These are phyloP conservation scores for Hylodesmum podocarpum DNA, from an alignment of 306 rosid species.

Conservation along the genomic window DNA sequence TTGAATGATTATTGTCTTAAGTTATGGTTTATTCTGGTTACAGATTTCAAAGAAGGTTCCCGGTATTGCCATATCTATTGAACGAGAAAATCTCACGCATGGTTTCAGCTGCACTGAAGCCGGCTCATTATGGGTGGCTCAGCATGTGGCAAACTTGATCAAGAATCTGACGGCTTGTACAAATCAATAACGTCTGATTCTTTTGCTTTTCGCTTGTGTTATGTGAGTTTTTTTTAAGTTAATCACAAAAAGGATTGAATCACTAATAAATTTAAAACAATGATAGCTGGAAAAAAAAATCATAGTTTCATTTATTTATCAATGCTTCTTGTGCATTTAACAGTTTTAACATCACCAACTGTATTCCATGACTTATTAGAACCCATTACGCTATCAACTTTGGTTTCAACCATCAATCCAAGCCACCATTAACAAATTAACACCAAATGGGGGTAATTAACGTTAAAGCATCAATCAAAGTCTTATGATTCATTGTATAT, in stretches of 20 bases:
- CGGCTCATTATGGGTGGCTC: constrained; percentile 85
- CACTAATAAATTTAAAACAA: background rate
- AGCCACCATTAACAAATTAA: too few relatives aligned
- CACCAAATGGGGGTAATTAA: too few relatives aligned
- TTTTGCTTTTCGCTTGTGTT: constrained; percentile 24
- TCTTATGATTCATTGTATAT: too few relatives aligned
- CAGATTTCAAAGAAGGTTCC: constrained; percentile 83
- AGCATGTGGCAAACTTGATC: constrained; percentile 68
- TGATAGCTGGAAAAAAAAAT: background rate
- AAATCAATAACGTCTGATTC: constrained; percentile 34
- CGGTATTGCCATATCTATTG: constrained; percentile 49
- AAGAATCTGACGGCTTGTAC: constrained; percentile 43
- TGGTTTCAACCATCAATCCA: too few relatives aligned
- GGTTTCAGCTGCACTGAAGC: constrained; percentile 77
- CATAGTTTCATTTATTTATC: background rate
- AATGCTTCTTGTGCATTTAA: background rate
- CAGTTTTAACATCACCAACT: background rate
- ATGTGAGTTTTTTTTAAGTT: constrained; percentile 15
- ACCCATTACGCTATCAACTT: too few relatives aligned
- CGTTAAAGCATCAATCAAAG: too few relatives aligned
- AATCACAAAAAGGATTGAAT: constrained; percentile 5
- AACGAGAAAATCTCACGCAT: constrained; percentile 74
- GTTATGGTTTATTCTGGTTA: constrained; percentile 31
- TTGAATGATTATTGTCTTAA: constrained; percentile 8
- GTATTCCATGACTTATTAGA: background rate